A percentile compares a stretch with the other conserved stretches of the same genome.
phyloP scores from a whole-genome alignment of 1,284 basidiomycete genomes.

The Ustilago esculenta region DNA sequence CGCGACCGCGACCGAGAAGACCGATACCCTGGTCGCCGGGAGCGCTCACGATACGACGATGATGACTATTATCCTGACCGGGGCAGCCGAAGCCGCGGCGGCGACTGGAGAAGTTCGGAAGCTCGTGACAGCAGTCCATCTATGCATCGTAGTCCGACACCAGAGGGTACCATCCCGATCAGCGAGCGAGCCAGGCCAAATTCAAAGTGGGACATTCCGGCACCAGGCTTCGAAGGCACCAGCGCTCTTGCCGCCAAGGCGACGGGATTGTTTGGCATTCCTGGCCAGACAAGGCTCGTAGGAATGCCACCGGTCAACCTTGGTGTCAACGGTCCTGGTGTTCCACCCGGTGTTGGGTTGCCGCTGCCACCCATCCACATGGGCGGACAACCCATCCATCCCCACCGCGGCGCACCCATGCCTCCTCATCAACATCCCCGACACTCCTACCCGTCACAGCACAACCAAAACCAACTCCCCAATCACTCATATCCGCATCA shows the following conservation, averaged over 20 bases:
- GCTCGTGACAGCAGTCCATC: slow-evolving; percentile 72
- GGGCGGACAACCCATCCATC: slow-evolving; percentile 37
- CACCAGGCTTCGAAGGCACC: slow-evolving; percentile 93
- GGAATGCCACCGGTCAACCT: slow-evolving; percentile 49
- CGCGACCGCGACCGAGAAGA: slow-evolving; percentile 32
- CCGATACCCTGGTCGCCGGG: slow-evolving; percentile 30
- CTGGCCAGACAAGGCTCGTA: slow-evolving; percentile 87
- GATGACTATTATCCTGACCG: slow-evolving; percentile 64
- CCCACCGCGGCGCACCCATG: slow-evolving; percentile 27
- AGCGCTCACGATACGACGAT: slow-evolving; percentile 38
- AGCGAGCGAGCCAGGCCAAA: slow-evolving; percentile 85
- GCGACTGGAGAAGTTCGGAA: slow-evolving; percentile 44
- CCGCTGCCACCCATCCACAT: slow-evolving; percentile 78
- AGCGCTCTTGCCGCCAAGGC: slow-evolving; percentile 95
- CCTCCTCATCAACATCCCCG: slow-evolving; percentile 19
- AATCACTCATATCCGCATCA: slow-evolving; percentile 5
- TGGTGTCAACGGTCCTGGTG: slow-evolving; percentile 41
- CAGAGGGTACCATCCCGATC: slow-evolving; percentile 82
- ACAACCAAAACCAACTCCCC: slow-evolving; percentile 6
- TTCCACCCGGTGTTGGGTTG: slow-evolving; percentile 36
- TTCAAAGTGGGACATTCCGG: slow-evolving; percentile 94
- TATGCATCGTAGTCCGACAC: slow-evolving; percentile 86
- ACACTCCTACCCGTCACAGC: slow-evolving; percentile 20
- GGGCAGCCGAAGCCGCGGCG: slow-evolving; percentile 69
- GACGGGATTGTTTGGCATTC: slow-evolving; percentile 93